phyloP scores from a whole-genome alignment of 768 basidiomycete species.

The Pleurotus ostreatus region DNA sequence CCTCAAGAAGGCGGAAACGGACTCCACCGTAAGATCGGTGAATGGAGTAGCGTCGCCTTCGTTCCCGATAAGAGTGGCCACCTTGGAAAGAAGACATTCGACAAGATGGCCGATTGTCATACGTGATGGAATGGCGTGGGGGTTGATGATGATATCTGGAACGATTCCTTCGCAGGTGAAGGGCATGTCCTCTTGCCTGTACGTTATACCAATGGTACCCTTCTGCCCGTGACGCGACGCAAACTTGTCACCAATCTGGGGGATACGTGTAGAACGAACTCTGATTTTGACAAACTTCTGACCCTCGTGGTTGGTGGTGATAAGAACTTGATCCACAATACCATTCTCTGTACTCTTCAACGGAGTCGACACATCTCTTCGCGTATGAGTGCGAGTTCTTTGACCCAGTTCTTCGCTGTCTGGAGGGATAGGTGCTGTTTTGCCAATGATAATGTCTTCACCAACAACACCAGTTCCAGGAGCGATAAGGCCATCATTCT shows the following conservation, averaged over 20 bases:
- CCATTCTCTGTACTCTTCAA: constrained; percentile 98
- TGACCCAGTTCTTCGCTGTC: constrained; percentile 98
- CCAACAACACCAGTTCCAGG: constrained; percentile 93
- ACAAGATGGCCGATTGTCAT: constrained; percentile 99
- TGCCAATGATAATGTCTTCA: constrained; percentile 99
- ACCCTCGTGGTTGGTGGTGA: constrained; percentile 94
- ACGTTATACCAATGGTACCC: constrained; percentile 99
- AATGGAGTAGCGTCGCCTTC: constrained; percentile 99
- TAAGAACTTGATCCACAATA: constrained; percentile 94
- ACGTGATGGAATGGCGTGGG: constrained; percentile 98
- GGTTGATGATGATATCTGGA: constrained; percentile 97
- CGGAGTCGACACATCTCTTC: constrained; percentile 95
- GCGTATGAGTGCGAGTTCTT: constrained; percentile 87
- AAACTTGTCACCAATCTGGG: constrained; percentile 99
- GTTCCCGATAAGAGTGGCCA: constrained; percentile 92
- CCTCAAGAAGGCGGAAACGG: constrained; percentile 88
- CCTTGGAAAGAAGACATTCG: constrained; percentile 94
- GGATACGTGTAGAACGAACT: constrained; percentile 91
- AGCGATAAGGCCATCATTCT: constrained; percentile 93
- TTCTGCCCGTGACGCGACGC: constrained; percentile 99
- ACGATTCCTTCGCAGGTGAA: constrained; percentile 97
- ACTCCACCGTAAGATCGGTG: constrained; percentile 96
- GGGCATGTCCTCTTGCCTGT: constrained; percentile 99
- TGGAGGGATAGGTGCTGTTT: constrained; percentile 94
- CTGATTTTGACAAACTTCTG: constrained; percentile 99